phyloP scores from a whole-genome alignment of 192 early-diverging fungal genomes.

The Backusella mclennaniae region DNA sequence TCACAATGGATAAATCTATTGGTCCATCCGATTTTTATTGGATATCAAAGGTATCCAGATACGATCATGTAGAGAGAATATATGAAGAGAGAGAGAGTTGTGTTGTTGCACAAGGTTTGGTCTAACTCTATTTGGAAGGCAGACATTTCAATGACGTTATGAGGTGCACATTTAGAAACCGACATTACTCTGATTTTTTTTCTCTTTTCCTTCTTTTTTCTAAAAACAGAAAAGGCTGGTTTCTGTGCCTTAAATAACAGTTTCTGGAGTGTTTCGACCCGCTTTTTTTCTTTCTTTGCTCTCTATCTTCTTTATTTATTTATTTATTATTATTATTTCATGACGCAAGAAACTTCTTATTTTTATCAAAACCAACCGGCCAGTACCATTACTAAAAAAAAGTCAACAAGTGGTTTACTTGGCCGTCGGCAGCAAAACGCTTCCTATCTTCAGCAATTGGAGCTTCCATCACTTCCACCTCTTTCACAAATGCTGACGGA shows the following conservation, averaged over 20 bases:
- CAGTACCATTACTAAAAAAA: neutral
- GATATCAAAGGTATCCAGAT: neutral
- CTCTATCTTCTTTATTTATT: neutral
- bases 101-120: neutral
- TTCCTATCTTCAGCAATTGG: conserved; percentile 14
- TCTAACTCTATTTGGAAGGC: neutral
- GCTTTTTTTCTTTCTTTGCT: neutral
- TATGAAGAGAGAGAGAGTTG: neutral
- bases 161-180: conserved; percentile 6
- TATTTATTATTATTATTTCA: neutral
- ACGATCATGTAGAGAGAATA: neutral
- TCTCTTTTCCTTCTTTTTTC: conserved; percentile 5
- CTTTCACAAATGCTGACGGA: conserved; percentile 18
- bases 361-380: neutral
- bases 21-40: neutral
- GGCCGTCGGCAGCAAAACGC: neutral
- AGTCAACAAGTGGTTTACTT: neutral
- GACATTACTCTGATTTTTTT: neutral
- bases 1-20: conserved; percentile 4
- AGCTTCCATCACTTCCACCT: conserved; percentile 21
- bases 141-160: conserved; percentile 16
- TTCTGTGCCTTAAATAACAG: conserved; percentile 10
- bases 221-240: conserved; percentile 15
- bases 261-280: conserved; percentile 1
- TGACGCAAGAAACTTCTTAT: conserved; percentile 9